Base-by-base conservation (phyloP, 108 stramenopile species). In the Skeletonema grethae region DNA sequence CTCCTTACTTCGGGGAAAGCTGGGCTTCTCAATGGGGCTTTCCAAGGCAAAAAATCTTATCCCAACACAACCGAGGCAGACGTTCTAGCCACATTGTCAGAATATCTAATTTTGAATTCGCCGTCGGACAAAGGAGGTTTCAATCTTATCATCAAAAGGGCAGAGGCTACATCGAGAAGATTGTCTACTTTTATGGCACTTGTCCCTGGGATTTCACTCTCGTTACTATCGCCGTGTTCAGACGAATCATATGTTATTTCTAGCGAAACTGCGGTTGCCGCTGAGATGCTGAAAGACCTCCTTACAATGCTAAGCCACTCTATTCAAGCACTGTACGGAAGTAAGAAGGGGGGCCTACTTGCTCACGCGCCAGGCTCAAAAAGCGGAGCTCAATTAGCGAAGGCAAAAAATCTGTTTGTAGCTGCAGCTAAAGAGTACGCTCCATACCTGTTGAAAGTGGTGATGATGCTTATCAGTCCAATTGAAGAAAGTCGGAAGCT, bases 161-260 rank as follows among this genome's bases (percentile, higher is more conserved):
- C 74, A 9, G 93, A 94, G 67, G 76, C 87, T 9, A 78, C 87
- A 8, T 83, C 90, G 11, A 85, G 87, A 16, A 80, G 93, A 72
- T 61, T 90, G 20, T 80, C 83, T n/a, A 67, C 88, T 30, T 88
- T 91, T 69, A 83, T 90, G 86, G 86, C 87, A 12, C 72, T 94
- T 34, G 31, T 94, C 57, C 93, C 93, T 30, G 87, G 90, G 16
- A 38, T 94, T 53, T 84, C 90, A 3, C 60, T 81, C 48, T 90
- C 88, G 6, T 61, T 93, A 10, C 62, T 90, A 39, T 82, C 87
- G 68, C 29, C 73, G 18, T 67, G 24, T 41, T 45, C 53, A 32
- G 59, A 45, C 31, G 57, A 24, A 43, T 62, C 29, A 16, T 32
- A 66, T 5, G 58, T 79, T 12, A 70, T 82, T n/a, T 61, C 48